Base-by-base conservation (phyloP, 164 flowering plant species). In the Nelumbo lutea region DNA sequence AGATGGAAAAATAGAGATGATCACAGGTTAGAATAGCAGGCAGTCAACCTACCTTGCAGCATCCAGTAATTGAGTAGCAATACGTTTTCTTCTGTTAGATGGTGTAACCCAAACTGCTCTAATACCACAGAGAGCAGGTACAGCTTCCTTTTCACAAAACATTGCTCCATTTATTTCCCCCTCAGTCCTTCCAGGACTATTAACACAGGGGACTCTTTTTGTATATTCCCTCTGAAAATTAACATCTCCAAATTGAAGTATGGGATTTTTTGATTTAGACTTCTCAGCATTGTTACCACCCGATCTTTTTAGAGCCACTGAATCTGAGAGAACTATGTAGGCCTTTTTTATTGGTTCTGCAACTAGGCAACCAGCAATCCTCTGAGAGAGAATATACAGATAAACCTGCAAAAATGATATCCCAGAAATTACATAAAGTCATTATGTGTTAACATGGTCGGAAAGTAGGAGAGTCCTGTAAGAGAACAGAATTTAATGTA, bases 31-130 rank as follows among this genome's bases (percentile, higher is more conserved):
- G 55, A 51, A 9, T 51, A 13, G 10, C 55, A 46, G 48, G 45
- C 9, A 42, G 38, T 46, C 42, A 27, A 69, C 27, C 43, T 79
- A 86, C 97, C 96, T 82, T 60, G 70, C 80, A 63, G 90, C 93
- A 81, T 91, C 93, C 43, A 91, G 77, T 70, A 91, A 82, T 43
- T 72, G 78, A 50, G 82, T 90, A 52, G 90, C 97, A 67, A 90
- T 71, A 73, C 70, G 81, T 73, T 85, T 88, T 76, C 90, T 84
- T 82, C 97, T 82, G 73, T 80, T 84, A 5, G 84, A 79, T 15
- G 90, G 87, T 70, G 83, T 68, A 46, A 89, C 96, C 92, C 91
- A 89, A 63, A 92, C 86, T 64, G 90, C 96, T 79, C 94, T 82
- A 67, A 92, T 72, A 46, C 96, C 96, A 73, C 90, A 86, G 2